Evolutionary conservation across 495 filamentous ascomycete genomes (phyloP).

Genomic region (Penicillium ucsense): DNA sequence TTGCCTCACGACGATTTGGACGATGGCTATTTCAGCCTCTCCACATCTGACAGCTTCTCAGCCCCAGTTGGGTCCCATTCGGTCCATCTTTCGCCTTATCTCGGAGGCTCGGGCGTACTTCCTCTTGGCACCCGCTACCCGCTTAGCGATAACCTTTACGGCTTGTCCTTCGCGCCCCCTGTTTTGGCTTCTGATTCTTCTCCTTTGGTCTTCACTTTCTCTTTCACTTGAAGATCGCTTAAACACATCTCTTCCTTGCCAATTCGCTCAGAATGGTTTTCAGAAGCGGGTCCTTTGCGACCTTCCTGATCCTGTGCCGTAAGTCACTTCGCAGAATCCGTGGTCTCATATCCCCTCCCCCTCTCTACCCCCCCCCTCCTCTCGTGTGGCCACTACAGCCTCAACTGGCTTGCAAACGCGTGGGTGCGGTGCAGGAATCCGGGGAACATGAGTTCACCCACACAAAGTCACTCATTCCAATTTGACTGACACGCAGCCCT

Average conservation of each 20-base stretch:
- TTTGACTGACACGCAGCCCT: neutral
- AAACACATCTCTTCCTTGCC: neutral
- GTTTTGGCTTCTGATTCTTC: constrained; percentile 1
- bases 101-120: neutral
- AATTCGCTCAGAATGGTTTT: constrained; percentile 24
- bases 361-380: constrained; percentile 2
- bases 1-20: too few relatives aligned
- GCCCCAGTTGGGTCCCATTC: neutral
- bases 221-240: neutral
- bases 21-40: too few relatives aligned
- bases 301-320: constrained; percentile 95
- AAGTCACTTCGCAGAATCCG: constrained; percentile 19
- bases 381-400: neutral
- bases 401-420: constrained; percentile 2
- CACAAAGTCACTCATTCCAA: too few relatives aligned
- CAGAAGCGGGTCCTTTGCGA: constrained; percentile 61
- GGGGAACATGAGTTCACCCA: too few relatives aligned
- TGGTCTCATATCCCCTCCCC: neutral
- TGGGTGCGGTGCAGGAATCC: neutral
- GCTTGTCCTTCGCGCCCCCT: constrained; percentile 4
- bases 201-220: constrained; percentile 2
- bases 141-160: constrained; percentile 13
- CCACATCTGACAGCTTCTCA: neutral
- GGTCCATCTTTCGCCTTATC: constrained; percentile 8
- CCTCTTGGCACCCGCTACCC: constrained; percentile 11